A percentile compares a stretch with the other conserved stretches of the same genome.
phyloP scores from a whole-genome alignment of 1,284 basidiomycete genomes.

The Cryptococcus sp. region DNA sequence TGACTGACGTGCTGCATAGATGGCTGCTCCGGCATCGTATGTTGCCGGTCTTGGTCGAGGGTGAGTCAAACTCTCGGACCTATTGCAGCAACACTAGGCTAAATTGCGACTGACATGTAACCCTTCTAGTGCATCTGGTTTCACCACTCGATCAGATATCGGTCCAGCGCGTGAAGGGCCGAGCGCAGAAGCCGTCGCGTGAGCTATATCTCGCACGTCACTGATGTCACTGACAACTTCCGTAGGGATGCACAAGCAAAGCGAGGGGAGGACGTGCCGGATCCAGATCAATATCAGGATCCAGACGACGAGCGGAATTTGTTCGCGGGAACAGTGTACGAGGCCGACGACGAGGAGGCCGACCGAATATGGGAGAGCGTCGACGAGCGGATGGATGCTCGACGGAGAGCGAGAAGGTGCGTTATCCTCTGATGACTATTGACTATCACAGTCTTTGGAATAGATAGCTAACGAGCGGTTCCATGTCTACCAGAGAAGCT shows the following conservation, averaged over 20 bases:
- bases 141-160: slow-evolving; percentile 98
- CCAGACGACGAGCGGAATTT: slow-evolving; percentile 96
- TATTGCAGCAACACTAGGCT: not conserved
- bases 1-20: slow-evolving; percentile 19
- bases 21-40: slow-evolving; percentile 86
- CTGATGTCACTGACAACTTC: slow-evolving; percentile 12
- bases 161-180: slow-evolving; percentile 95
- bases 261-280: slow-evolving; percentile 79
- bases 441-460: not conserved
- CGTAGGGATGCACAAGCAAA: slow-evolving; percentile 73
- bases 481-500: slow-evolving; percentile 33
- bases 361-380: slow-evolving; percentile 91
- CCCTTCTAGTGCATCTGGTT: slow-evolving; percentile 78
- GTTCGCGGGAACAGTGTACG: slow-evolving; percentile 93
- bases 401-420: slow-evolving; percentile 75
- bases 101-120: slow-evolving; percentile 5
- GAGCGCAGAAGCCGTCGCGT: slow-evolving; percentile 83
- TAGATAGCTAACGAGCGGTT: not conserved
- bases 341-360: slow-evolving; percentile 96
- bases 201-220: slow-evolving; percentile 42
- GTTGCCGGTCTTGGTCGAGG: slow-evolving; percentile 96
- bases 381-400: slow-evolving; percentile 85
- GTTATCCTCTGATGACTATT: not conserved
- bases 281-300: slow-evolving; percentile 84
- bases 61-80: slow-evolving; percentile 55